Evolutionary conservation across 768 basidiomycete genomes (phyloP).

Genomic region (Russula ochroleuca): DNA sequence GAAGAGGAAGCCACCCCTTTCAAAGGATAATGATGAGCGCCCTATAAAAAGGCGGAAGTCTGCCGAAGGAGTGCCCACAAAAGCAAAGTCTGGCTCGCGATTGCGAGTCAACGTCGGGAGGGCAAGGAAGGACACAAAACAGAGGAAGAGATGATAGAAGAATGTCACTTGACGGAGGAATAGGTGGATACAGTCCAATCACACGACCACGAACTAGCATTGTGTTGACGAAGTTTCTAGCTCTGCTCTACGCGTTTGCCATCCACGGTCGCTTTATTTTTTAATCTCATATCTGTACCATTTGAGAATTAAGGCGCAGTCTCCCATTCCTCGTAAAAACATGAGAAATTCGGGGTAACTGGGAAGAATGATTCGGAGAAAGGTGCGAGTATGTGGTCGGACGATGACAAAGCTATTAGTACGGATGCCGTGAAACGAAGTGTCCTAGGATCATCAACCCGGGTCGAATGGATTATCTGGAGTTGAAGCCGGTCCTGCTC

Average conservation of each 20-base stretch:
- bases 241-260: not conserved
- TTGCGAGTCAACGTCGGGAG: not conserved
- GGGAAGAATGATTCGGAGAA: not conserved
- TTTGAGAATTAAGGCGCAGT: not conserved
- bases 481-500: not conserved
- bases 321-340: not conserved
- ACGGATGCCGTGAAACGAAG: not conserved
- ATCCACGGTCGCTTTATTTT: not conserved
- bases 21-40: not conserved
- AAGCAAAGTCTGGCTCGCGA: not conserved
- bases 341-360: not conserved
- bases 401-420: not conserved
- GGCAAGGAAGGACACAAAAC: not conserved
- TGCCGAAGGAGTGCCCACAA: not conserved
- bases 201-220: not conserved
- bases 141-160: not conserved
- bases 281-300: not conserved
- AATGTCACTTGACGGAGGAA: not conserved
- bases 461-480: not conserved
- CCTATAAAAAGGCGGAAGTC: slow-evolving; percentile 10
- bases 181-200: not conserved
- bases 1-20: slow-evolving; percentile 3
- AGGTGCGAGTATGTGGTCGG: not conserved
- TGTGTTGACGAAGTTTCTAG: not conserved
- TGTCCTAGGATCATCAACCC: not conserved